These are phyloP conservation scores for Apophysomyces ossiformis DNA, from an alignment of 371 early-diverging fungal species.

Conservation along the genomic window DNA sequence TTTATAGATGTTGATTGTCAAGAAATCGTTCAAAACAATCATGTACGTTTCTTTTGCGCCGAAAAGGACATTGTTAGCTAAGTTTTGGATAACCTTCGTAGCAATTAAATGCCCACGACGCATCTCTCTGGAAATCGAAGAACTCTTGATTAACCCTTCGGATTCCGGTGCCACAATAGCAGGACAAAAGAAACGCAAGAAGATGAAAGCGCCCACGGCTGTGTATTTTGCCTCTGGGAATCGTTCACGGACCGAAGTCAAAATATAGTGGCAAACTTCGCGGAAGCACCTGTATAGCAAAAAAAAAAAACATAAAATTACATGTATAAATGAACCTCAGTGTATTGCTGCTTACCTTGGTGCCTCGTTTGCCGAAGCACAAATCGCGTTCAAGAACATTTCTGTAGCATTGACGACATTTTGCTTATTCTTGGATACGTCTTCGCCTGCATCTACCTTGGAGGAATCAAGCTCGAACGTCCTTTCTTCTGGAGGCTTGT, in stretches of 20 bases:
- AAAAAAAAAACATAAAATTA: background rate
- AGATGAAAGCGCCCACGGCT: conserved; percentile 93
- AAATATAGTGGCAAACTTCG: conserved; percentile 76
- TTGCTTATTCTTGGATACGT: conserved; percentile 65
- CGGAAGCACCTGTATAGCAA: conserved; percentile 51
- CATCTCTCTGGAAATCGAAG: conserved; percentile 36
- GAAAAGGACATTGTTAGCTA: conserved; percentile 93
- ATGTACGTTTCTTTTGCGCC: conserved; percentile 91
- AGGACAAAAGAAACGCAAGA: conserved; percentile 93
- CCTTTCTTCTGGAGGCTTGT: conserved; percentile 41
- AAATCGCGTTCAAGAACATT: conserved; percentile 79
- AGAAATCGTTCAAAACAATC: conserved; percentile 82
- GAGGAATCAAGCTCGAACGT: conserved; percentile 84
- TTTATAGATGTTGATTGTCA: conserved; percentile 69
- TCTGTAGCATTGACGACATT: conserved; percentile 80
- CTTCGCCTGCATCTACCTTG: conserved; percentile 64
- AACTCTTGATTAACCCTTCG: conserved; percentile 44
- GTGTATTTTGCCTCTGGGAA: conserved; percentile 85
- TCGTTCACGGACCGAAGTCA: conserved; percentile 69
- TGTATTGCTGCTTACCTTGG: conserved; percentile 46
- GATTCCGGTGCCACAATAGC: conserved; percentile 88
- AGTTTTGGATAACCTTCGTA: conserved; percentile 93
- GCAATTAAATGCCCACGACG: conserved; percentile 85
- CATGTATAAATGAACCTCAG: background rate
- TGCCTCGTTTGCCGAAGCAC: conserved; percentile 65